A percentile compares a stretch with the other conserved stretches of the same genome.
phyloP scores from a whole-genome alignment of 1,284 basidiomycete species.

The Pterula multifida region DNA sequence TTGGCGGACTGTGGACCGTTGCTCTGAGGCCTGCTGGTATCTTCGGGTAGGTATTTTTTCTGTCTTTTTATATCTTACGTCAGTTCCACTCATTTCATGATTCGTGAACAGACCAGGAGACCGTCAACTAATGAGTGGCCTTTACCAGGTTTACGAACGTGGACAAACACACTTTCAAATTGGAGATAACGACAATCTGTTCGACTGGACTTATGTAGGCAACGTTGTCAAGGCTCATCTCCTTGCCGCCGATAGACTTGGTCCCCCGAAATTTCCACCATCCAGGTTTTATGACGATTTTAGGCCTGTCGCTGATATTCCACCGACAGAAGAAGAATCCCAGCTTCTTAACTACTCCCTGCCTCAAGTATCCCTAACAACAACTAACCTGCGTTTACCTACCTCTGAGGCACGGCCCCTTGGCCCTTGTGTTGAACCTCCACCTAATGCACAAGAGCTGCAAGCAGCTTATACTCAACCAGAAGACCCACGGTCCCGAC shows the following conservation, averaged over 20 bases:
- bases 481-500: conserved; percentile 33
- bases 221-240: conserved; percentile 95
- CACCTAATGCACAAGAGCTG: conserved; percentile 46
- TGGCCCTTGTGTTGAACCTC: conserved; percentile 61
- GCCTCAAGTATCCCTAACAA: conserved; percentile 50
- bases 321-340: conserved; percentile 30
- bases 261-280: conserved; percentile 23
- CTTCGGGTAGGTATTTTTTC: conserved; percentile 60
- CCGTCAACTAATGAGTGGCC: conserved; percentile 74
- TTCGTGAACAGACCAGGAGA: conserved; percentile 66
- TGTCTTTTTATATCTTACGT: conserved; percentile 2
- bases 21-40: conserved; percentile 93
- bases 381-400: conserved; percentile 52
- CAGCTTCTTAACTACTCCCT: conserved; percentile 44
- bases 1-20: conserved; percentile 76
- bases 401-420: conserved; percentile 70
- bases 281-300: conserved; percentile 22
- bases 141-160: conserved; percentile 73
- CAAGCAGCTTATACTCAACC: conserved; percentile 49
- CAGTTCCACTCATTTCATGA: background rate
- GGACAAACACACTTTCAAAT: conserved; percentile 90
- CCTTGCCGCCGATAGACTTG: conserved; percentile 82
- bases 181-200: conserved; percentile 87
- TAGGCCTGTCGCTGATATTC: conserved; percentile 24
- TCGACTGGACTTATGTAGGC: conserved; percentile 96